These are phyloP conservation scores for Lenzites betulinus DNA, from an alignment of 768 basidiomycete species.

Conservation along the genomic window DNA sequence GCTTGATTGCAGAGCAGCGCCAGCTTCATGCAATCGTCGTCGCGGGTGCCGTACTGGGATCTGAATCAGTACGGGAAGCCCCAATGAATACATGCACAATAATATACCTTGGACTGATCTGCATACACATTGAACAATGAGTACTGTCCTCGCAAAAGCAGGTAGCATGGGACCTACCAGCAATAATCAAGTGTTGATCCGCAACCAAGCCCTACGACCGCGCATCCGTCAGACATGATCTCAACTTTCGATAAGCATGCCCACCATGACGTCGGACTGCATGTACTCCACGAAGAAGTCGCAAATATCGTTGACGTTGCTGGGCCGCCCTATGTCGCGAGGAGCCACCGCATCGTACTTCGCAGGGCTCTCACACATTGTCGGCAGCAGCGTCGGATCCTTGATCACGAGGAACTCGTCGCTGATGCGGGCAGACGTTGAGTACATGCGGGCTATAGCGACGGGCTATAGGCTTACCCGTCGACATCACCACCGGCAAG, in stretches of 20 bases:
- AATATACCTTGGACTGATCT: constrained; percentile 70
- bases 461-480: constrained; percentile 45
- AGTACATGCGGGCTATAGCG: not conserved
- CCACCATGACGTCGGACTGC: constrained; percentile 76
- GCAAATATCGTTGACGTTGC: constrained; percentile 70
- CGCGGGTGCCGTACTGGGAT: constrained; percentile 58
- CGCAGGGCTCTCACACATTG: constrained; percentile 49
- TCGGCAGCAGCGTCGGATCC: constrained; percentile 56
- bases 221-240: not conserved
- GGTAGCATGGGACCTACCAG: constrained; percentile 42
- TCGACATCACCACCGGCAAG: constrained; percentile 81
- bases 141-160: not conserved
- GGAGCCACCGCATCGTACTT: constrained; percentile 43
- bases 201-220: constrained; percentile 63
- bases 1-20: constrained; percentile 65
- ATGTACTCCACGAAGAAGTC: constrained; percentile 85
- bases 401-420: constrained; percentile 66
- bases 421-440: constrained; percentile 36
- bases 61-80: not conserved
- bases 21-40: constrained; percentile 55
- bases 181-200: constrained; percentile 65
- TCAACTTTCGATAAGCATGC: constrained; percentile 17
- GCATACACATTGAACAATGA: not conserved
- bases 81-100: not conserved
- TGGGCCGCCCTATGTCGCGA: constrained; percentile 37